Evolutionary conservation across 345 rosid species (phyloP), one percentile per base, ranked within the genome.

Genomic region (Passiflora organensis): DNA sequence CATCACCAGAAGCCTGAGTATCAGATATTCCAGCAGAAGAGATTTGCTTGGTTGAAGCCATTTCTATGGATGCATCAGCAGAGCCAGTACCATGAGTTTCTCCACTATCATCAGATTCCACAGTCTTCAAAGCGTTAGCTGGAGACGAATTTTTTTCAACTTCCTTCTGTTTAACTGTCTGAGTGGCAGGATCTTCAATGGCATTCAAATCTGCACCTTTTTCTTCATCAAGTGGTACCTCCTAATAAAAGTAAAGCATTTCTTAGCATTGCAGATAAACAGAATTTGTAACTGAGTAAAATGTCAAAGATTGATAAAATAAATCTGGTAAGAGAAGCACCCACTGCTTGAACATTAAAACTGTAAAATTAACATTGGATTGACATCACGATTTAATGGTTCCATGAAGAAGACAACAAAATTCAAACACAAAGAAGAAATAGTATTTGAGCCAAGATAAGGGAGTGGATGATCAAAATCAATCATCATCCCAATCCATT

Each of bases 1-100:
- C 70, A 67, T 80, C 90, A 42, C 70, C 81, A 53, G 56, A 24
- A 58, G 65, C 70, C 68, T 76, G 82, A 42, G 73, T 37, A 67
- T 76, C 74, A 56, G 74, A 63, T 71, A 60, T 54, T 64, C 72
- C 80, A 39, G 67, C 21, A 52, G 37, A 73, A 74, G 76, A 51
- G 43, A 63, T 48, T 58, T 71, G 80, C 55, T 63, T 73, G 6
- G 73, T 56, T 22, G 68, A 60, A 51, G 60, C 68, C 38, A 67
- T 45, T 62, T 70, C 84, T 66, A 76, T 64, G 49, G 51, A 62
- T 25, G 56, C 58, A 49, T 74, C 76, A 68, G 53, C 67, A 5
- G 62, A 57, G 45, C 42, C 52, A 49, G 48, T 34, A 41, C 48
- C 48, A 56, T 67, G 69, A 58, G 36, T 58, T 43, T 71, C 81